phyloP scores from a whole-genome alignment of 2,329 filamentous ascomycete genomes.

The Zelopaecilomyces penicillatus region DNA sequence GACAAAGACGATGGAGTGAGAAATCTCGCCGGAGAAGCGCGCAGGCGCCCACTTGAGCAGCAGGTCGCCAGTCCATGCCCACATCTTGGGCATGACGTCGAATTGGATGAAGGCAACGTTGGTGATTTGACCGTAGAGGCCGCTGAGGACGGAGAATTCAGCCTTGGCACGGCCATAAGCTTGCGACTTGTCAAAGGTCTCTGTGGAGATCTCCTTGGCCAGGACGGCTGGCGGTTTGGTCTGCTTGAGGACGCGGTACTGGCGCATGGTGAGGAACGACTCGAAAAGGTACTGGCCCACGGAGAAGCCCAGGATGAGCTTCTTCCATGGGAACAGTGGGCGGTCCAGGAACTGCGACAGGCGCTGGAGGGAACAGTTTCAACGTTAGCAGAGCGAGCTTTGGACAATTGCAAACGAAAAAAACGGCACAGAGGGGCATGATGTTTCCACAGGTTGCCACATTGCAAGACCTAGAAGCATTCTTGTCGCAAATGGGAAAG shows the following conservation, averaged over 20 bases:
- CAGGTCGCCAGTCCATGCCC: constrained; percentile 70
- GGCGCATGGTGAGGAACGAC: constrained; percentile 77
- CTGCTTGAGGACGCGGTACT: constrained; percentile 78
- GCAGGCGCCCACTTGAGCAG: constrained; percentile 66
- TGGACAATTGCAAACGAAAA: no score
- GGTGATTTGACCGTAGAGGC: constrained; percentile 78
- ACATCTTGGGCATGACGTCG: constrained; percentile 84
- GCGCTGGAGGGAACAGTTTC: constrained; percentile 36
- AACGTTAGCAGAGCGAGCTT: neutral
- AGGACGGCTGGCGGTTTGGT: constrained; percentile 79
- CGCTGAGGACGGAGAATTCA: constrained; percentile 73
- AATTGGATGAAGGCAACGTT: constrained; percentile 84
- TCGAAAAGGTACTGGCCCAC: constrained; percentile 87
- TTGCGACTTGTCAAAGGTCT: constrained; percentile 92
- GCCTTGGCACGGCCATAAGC: constrained; percentile 94
- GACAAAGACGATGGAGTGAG: constrained; percentile 87
- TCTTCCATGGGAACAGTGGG: constrained; percentile 95
- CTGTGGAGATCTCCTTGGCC: constrained; percentile 76
- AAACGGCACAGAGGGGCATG: no score
- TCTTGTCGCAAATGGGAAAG: neutral
- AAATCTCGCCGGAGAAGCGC: constrained; percentile 83
- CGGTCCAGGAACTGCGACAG: constrained; percentile 82
- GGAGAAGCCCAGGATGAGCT: constrained; percentile 88
- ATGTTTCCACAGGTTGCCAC: no score
- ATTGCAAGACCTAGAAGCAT: neutral